Conservation (phyloP, 306 rosid species). For the Luffa acutangula region DNA sequence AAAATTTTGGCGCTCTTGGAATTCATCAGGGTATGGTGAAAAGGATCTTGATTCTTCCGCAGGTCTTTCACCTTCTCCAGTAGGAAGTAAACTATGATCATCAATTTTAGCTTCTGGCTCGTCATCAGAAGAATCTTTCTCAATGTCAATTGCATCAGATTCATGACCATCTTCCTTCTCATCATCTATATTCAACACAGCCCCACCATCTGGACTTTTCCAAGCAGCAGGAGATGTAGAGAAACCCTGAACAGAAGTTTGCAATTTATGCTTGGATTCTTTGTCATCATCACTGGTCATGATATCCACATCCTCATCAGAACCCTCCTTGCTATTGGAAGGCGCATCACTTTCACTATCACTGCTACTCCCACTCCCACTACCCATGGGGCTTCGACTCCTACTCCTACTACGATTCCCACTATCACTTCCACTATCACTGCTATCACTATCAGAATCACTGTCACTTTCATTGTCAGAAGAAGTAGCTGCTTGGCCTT, state of each 20-base stretch:
- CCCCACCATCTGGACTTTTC: slow-evolving; percentile 43
- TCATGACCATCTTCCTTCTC: slow-evolving; percentile 63
- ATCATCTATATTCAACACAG: slow-evolving; percentile 36
- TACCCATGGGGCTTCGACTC: slow-evolving; percentile 64
- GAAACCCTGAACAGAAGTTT: slow-evolving; percentile 35
- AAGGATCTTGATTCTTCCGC: slow-evolving; percentile 28
- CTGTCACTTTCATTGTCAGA: slow-evolving; percentile 84
- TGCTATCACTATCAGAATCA: slow-evolving; percentile 84
- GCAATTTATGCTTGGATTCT: slow-evolving; percentile 49
- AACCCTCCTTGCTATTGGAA: slow-evolving; percentile 78
- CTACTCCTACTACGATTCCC: slow-evolving; percentile 76
- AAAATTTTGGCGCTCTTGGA: slow-evolving; percentile 44
- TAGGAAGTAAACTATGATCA: slow-evolving; percentile 14
- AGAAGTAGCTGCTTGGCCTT: slow-evolving; percentile 62
- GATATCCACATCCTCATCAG: slow-evolving; percentile 94
- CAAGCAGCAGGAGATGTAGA: slow-evolving; percentile 32
- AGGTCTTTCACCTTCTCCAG: slow-evolving; percentile 23
- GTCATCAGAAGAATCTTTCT: slow-evolving; percentile 45
- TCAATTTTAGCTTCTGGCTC: slow-evolving; percentile 39
- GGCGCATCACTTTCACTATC: slow-evolving; percentile 93
- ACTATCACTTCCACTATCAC: slow-evolving; percentile 80
- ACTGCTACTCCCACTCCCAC: slow-evolving; percentile 77
- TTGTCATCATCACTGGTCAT: slow-evolving; percentile 97
- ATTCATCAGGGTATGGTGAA: slow-evolving; percentile 44
- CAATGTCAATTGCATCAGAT: slow-evolving; percentile 59